phyloP scores from a whole-genome alignment of 78 protist genomes.

The Dictyostelium brefeldianum region DNA sequence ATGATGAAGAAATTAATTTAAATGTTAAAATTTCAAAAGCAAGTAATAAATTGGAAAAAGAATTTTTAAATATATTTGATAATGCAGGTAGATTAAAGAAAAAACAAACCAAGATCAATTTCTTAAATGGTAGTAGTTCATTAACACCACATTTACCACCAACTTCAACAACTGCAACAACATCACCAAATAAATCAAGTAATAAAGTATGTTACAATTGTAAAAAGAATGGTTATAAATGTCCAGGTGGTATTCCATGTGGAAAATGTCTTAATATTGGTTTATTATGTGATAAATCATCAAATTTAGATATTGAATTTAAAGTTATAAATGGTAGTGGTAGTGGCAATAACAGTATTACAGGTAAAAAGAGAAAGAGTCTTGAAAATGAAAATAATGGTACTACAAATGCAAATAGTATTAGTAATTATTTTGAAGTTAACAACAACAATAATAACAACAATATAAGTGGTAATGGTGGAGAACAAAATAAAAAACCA shows the following conservation, averaged over 20 bases:
- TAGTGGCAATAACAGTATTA: neutral
- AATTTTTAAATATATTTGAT: neutral
- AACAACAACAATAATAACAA: conserved; percentile 16
- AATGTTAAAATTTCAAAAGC: neutral
- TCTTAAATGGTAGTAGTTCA: neutral
- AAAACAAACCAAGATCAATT: neutral
- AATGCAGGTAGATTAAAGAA: neutral
- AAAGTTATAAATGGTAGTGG: neutral
- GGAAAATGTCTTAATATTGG: neutral
- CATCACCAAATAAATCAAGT: neutral
- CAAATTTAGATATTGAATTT: neutral
- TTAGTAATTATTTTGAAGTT: too few relatives aligned
- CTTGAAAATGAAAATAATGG: neutral
- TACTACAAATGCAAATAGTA: neutral
- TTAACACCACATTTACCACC: neutral
- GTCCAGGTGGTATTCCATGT: neutral
- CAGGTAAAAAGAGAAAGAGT: conserved; percentile 8
- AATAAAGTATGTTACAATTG: too few relatives aligned
- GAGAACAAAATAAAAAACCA: neutral
- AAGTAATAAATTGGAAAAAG: neutral
- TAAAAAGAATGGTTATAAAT: neutral
- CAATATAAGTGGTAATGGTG: neutral
- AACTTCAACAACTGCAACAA: neutral
- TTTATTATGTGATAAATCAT: too few relatives aligned
- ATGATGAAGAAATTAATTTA: neutral